These are phyloP conservation scores for Tephrocybe sp. DNA, from an alignment of 768 basidiomycete species.

Conservation along the genomic window DNA sequence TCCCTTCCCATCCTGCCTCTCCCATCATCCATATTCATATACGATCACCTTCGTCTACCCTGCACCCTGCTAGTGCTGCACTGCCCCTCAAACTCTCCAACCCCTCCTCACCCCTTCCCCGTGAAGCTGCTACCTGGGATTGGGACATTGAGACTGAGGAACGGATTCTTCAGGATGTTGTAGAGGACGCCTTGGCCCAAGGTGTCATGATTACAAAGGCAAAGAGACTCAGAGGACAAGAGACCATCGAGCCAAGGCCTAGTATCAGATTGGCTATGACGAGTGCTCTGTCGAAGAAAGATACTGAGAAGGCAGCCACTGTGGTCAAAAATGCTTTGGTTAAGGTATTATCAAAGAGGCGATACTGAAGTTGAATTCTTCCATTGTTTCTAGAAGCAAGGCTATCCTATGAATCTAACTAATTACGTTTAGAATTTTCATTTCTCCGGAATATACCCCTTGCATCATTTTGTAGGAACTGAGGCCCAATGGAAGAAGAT, in stretches of 20 bases:
- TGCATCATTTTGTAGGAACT: no score
- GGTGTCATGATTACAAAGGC: conserved; percentile 87
- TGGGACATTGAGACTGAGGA: conserved; percentile 73
- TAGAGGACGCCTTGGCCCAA: conserved; percentile 79
- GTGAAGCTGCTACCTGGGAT: conserved; percentile 46
- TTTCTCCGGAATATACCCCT: background rate
- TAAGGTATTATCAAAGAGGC: conserved; percentile 68
- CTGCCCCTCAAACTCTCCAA: conserved; percentile 42
- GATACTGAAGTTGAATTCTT: conserved; percentile 24
- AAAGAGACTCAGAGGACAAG: conserved; percentile 79
- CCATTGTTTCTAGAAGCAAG: background rate
- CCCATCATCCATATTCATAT: conserved; percentile 86
- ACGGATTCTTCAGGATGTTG: conserved; percentile 81
- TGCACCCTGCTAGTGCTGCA: conserved; percentile 22
- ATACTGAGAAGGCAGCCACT: conserved; percentile 82
- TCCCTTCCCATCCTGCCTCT: conserved; percentile 83
- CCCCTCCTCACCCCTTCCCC: conserved; percentile 42
- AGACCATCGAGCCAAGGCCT: conserved; percentile 76
- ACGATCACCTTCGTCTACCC: conserved; percentile 29
- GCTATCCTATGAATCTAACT: background rate
- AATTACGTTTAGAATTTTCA: background rate
- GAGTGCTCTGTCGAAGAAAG: conserved; percentile 80
- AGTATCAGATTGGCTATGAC: conserved; percentile 83
- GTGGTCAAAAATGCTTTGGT: conserved; percentile 71
- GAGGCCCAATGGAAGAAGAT: no score